A percentile compares a stretch with the other conserved stretches of the same genome.
These are phyloP conservation scores for Pinus albicaulis DNA, from an alignment of 75 land plant genomes.

Conservation along the genomic window DNA sequence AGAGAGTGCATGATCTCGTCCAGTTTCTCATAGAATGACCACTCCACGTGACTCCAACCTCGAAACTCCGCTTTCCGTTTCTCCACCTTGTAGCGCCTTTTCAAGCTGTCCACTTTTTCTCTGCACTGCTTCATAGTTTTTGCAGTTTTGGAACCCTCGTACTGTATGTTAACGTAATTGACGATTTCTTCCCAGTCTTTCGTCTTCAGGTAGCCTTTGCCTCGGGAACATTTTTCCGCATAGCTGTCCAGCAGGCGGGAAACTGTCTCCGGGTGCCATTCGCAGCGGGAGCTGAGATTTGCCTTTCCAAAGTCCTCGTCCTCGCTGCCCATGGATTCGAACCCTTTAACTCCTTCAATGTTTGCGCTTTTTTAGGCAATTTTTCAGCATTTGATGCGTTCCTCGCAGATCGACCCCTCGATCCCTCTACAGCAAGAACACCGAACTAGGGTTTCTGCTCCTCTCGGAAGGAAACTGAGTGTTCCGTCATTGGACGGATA, in stretches of 20 bases:
- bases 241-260: slow-evolving; percentile 17
- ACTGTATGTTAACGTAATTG: slow-evolving; percentile 26
- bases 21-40: slow-evolving; percentile 22
- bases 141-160: slow-evolving; percentile 25
- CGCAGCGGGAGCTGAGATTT: slow-evolving; percentile 6
- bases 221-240: slow-evolving; percentile 16
- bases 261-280: slow-evolving; percentile 24
- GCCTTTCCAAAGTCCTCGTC: slow-evolving; percentile 7
- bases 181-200: slow-evolving; percentile 51
- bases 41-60: slow-evolving; percentile 11
- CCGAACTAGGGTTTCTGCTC: slow-evolving; percentile 2
- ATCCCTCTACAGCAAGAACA: too few relatives aligned
- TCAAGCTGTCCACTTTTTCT: slow-evolving; percentile 46
- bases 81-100: slow-evolving; percentile 34
- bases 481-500: slow-evolving; percentile 11
- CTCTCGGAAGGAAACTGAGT: too few relatives aligned
- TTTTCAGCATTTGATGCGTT: too few relatives aligned
- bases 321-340: slow-evolving; percentile 5
- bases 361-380: too few relatives aligned
- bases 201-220: slow-evolving; percentile 25
- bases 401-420: too few relatives aligned
- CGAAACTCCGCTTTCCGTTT: slow-evolving; percentile 19
- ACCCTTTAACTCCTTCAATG: too few relatives aligned
- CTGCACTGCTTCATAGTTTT: slow-evolving; percentile 50
- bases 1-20: slow-evolving; percentile 22